A percentile compares a stretch with the other conserved stretches of the same genome.
These are phyloP conservation scores for Calonectria multiphialidica DNA, from an alignment of 2,329 filamentous ascomycete genomes.

Conservation along the genomic window DNA sequence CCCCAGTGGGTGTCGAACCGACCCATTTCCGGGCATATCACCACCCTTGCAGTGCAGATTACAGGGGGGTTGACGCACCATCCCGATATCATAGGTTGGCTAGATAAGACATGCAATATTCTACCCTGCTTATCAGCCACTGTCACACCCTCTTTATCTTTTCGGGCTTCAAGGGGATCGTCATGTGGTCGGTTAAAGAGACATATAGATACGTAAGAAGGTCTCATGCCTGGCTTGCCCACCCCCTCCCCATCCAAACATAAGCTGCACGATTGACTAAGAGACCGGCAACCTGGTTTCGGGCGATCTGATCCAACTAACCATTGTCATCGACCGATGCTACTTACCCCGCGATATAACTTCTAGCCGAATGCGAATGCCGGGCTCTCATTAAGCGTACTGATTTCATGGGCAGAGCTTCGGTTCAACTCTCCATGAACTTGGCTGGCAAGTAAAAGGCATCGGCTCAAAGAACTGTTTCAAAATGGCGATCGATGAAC, in stretches of 20 bases:
- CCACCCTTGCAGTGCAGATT: not conserved
- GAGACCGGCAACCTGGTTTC: not conserved
- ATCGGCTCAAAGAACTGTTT: not conserved
- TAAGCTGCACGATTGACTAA: not conserved
- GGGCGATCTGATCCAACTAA: not conserved
- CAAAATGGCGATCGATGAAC: constrained; percentile 17
- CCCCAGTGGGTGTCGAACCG: not conserved
- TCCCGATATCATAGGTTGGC: not conserved
- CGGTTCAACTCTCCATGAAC: not conserved
- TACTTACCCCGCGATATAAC: not conserved
- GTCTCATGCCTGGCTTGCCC: not conserved
- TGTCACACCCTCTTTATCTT: not conserved
- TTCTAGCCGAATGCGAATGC: not conserved
- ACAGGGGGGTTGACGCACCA: not conserved
- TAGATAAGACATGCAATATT: not conserved
- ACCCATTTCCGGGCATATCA: not conserved
- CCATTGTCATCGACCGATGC: not conserved
- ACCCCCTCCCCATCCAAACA: not conserved
- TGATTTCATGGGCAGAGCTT: not conserved
- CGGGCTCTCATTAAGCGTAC: not conserved
- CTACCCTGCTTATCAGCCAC: not conserved
- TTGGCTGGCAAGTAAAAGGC: not conserved
- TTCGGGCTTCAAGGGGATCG: not conserved
- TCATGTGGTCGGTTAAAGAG: not conserved
- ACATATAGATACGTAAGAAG: not conserved